Conservation (phyloP, 108 stramenopile species). For the Schizochytrium sp. region DNA sequence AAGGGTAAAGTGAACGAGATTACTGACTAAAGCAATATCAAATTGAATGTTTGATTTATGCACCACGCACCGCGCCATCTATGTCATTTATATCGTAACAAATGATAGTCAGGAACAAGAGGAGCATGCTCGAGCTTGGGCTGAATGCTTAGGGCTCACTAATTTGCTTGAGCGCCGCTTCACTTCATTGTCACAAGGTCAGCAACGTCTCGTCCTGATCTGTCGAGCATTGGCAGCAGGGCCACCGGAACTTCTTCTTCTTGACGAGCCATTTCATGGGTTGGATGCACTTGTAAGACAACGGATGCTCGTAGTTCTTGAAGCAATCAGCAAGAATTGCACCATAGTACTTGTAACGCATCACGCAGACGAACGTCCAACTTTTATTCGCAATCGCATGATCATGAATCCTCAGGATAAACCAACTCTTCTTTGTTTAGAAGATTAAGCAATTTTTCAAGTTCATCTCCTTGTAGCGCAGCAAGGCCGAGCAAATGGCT, state of each 20-base stretch:
- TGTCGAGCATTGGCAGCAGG: not conserved
- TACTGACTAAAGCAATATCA: too few relatives aligned
- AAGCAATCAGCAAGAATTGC: not conserved
- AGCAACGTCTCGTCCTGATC: slow-evolving; percentile 9
- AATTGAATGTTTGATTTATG: not conserved
- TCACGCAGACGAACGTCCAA: slow-evolving; percentile 28
- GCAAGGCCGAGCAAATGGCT: too few relatives aligned
- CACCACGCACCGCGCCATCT: not conserved
- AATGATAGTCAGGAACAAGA: not conserved
- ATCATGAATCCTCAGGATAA: not conserved
- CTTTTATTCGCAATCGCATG: not conserved
- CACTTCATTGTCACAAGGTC: slow-evolving; percentile 36
- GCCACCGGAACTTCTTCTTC: not conserved
- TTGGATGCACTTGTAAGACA: not conserved
- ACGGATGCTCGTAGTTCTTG: not conserved
- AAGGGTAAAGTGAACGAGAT: too few relatives aligned
- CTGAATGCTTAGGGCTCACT: not conserved
- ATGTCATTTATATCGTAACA: not conserved
- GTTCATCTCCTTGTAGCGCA: too few relatives aligned
- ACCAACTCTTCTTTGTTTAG: not conserved
- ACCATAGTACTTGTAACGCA: slow-evolving; percentile 40
- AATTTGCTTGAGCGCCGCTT: slow-evolving; percentile 42
- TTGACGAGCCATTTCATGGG: slow-evolving; percentile 44
- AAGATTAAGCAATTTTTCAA: too few relatives aligned
- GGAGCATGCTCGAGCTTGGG: not conserved